A percentile compares a stretch with the other conserved stretches of the same genome.
phyloP scores from a whole-genome alignment of 2,329 filamentous ascomycete genomes.

The Acephala macrosclerotiorum region DNA sequence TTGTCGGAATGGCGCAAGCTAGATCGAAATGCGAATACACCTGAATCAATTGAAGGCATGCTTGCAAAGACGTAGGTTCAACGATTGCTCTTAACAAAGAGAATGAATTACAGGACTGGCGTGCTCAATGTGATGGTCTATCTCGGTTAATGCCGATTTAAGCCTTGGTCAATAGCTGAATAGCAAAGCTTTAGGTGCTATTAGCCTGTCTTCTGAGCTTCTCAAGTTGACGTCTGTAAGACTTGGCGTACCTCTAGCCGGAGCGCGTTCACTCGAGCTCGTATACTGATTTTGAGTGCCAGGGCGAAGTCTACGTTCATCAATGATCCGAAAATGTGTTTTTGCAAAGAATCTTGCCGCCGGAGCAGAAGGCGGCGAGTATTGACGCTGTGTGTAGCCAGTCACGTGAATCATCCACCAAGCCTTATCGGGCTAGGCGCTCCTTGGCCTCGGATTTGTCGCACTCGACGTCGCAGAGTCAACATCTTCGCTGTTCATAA shows the following conservation, averaged over 20 bases:
- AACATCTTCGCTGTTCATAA: neutral
- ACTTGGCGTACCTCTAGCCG: neutral
- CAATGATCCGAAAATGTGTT: neutral
- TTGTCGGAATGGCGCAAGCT: too few relatives aligned
- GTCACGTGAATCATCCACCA: neutral
- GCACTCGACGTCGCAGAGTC: neutral
- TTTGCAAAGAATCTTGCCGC: neutral
- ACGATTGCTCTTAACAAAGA: too few relatives aligned
- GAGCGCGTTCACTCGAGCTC: neutral
- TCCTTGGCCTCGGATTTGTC: conserved; percentile 1
- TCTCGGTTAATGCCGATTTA: too few relatives aligned
- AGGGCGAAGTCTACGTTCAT: neutral
- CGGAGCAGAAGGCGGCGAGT: neutral
- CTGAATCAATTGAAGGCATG: too few relatives aligned
- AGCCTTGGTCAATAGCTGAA: neutral
- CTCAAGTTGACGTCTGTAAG: neutral
- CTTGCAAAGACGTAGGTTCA: too few relatives aligned
- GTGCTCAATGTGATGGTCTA: too few relatives aligned
- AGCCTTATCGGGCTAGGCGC: neutral
- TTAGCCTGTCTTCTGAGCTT: neutral
- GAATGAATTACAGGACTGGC: too few relatives aligned
- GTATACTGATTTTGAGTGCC: neutral
- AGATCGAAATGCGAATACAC: too few relatives aligned
- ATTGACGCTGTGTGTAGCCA: neutral
- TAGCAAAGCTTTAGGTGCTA: neutral